Evolutionary conservation across 2,329 filamentous ascomycete genomes (phyloP), one percentile per base, ranked within the genome.

Genomic region (Aspergillus floridensis): DNA sequence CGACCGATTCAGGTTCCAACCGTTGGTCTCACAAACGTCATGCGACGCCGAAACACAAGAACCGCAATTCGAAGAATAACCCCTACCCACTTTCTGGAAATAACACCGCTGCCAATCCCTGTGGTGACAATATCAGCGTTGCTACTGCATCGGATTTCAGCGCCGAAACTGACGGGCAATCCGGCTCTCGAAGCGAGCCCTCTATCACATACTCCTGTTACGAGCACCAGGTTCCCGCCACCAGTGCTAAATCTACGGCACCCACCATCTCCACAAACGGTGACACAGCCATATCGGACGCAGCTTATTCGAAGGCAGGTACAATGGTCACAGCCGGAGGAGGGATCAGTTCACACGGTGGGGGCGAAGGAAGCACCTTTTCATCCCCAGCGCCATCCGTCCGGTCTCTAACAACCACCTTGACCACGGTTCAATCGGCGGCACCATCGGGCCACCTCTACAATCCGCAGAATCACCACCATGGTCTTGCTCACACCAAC

Each of bases 251-350:
- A 71, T 96, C 90, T 22, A 83, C 86, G 56, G 89, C 90, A 4
- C 89, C 89, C 2, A 96, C 92, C 0, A 81, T 92, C 4, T 92
- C 90, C n/a, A 96, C 92, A 14, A 92, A 93, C 63, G 86, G 86
- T 48, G 91, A 93, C 65, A 88, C 88, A 1, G 81, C 89, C 10
- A 84, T 86, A 61, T 96, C 91, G 1, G 86, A 92, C 66, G 84
- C 84, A 11, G 89, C 89, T 14, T 86, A 89, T 47, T 96, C 92
- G 31, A 91, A 95, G 67, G 85, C 91, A 19, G 92, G 90, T 19
- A 97, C 92, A 12, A 88, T 83, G 69, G 84, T 86, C 35, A 79
- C 76, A 6, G 79, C 83, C 2, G 87, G 85, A 29, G 87, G 86
- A 52, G 88, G 86, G 10, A 70, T 88, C 51, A 88, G 90, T 56